Evolutionary conservation across 2,329 filamentous ascomycete species (phyloP).

Genomic region (Orbilia ellipsospora): DNA sequence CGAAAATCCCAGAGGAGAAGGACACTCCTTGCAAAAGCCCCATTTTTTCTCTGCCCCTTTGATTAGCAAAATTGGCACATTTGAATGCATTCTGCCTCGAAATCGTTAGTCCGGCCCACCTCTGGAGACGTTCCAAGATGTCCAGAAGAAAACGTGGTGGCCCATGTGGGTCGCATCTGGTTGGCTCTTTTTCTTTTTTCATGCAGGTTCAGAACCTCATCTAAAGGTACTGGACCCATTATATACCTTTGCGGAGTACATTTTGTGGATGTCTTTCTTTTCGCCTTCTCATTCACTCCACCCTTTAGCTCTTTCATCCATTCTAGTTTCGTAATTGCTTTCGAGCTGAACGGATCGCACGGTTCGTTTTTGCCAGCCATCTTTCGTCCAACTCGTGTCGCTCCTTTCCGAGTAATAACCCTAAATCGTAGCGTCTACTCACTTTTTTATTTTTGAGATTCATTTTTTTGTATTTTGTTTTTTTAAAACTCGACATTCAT

Average conservation of each 20-base stretch:
- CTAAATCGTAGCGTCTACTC: constrained; percentile 21
- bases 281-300: constrained; percentile 37
- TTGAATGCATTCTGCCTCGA: constrained; percentile 23
- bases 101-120: constrained; percentile 40
- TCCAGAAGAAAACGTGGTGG: constrained; percentile 51
- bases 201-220: constrained; percentile 48
- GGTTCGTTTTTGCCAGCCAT: constrained; percentile 47
- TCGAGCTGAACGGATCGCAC: constrained; percentile 48
- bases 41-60: constrained; percentile 26
- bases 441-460: constrained; percentile 9
- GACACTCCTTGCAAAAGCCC: constrained; percentile 7
- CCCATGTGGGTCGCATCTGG: constrained; percentile 51
- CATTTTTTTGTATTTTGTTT: constrained; percentile 11
- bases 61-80: constrained; percentile 43
- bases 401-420: constrained; percentile 52
- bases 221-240: constrained; percentile 47
- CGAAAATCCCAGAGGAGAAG: constrained; percentile 35
- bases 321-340: constrained; percentile 45
- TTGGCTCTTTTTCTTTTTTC: constrained; percentile 11
- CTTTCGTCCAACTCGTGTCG: constrained; percentile 48
- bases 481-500: constrained; percentile 39
- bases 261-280: constrained; percentile 40
- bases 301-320: constrained; percentile 24
- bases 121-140: constrained; percentile 49
- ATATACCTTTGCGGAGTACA: constrained; percentile 52